Evolutionary conservation across 2,329 filamentous ascomycete genomes (phyloP).

Genomic region (Penicillium sp.): DNA sequence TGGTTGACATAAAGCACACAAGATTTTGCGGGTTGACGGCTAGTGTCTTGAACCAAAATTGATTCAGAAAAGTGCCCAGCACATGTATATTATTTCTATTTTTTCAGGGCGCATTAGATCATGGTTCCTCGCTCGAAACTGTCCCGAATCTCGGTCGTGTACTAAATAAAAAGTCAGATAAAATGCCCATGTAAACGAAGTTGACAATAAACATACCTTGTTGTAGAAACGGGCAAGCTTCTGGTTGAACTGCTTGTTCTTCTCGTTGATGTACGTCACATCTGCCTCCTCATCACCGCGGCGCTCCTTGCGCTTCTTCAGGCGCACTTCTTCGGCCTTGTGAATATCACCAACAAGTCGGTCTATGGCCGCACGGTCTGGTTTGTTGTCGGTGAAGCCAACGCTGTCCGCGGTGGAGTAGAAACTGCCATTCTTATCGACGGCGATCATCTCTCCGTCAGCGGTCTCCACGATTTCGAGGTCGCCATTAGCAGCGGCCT

Average conservation of each 20-base stretch:
- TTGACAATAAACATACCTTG: conserved; percentile 57
- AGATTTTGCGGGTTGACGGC: conserved; percentile 4
- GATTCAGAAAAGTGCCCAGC: conserved; percentile 8
- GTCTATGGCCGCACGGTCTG: conserved; percentile 83
- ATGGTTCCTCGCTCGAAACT: conserved; percentile 97
- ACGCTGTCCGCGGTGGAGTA: conserved; percentile 85
- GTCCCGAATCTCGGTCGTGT: conserved; percentile 93
- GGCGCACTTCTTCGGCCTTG: conserved; percentile 80
- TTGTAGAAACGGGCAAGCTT: conserved; percentile 96
- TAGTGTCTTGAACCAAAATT: background rate
- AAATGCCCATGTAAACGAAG: background rate
- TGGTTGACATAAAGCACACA: conserved; percentile 3
- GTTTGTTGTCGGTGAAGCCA: conserved; percentile 79
- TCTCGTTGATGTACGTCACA: conserved; percentile 98
- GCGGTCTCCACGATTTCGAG: conserved; percentile 95
- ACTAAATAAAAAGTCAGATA: conserved; percentile 48
- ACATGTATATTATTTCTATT: conserved; percentile 22
- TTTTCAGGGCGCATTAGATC: conserved; percentile 59
- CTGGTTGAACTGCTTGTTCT: conserved; percentile 99
- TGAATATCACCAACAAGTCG: conserved; percentile 80
- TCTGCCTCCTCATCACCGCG: conserved; percentile 82
- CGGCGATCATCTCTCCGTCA: conserved; percentile 87
- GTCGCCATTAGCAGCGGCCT: conserved; percentile 77
- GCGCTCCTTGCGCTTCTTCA: conserved; percentile 84
- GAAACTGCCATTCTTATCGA: conserved; percentile 87